phyloP scores from a whole-genome alignment of 1,284 basidiomycete species.

The Laetiporus sulphureus region DNA sequence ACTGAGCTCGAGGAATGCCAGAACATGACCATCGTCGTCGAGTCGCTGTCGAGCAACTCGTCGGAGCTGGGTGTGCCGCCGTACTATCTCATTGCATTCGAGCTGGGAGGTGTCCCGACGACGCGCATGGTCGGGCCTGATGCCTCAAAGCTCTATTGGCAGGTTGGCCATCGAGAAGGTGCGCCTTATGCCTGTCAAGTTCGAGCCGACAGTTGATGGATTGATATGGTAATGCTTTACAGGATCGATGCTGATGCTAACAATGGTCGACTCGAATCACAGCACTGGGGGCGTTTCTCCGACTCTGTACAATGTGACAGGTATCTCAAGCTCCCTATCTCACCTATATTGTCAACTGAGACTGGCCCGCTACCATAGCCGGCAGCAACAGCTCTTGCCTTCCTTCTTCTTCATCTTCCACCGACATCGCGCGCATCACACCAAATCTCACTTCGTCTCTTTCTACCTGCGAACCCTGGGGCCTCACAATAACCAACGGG shows the following conservation, averaged over 20 bases:
- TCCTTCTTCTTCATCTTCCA: conserved; percentile 17
- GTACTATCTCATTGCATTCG: conserved; percentile 45
- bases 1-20: conserved; percentile 17
- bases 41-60: conserved; percentile 10
- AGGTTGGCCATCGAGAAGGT: conserved; percentile 38
- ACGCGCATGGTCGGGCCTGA: conserved; percentile 34
- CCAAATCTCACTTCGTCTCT: conserved; percentile 37
- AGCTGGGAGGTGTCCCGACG: conserved; percentile 33
- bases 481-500: conserved; percentile 38
- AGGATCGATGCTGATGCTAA: conserved; percentile 37
- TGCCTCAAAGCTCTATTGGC: conserved; percentile 34
- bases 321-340: conserved; percentile 18
- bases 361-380: conserved; percentile 19
- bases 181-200: conserved; percentile 13
- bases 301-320: conserved; percentile 28
- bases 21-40: conserved; percentile 11
- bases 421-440: conserved; percentile 28
- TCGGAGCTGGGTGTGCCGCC: conserved; percentile 30
- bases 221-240: not conserved
- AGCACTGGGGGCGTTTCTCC: conserved; percentile 35
- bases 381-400: conserved; percentile 33
- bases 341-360: conserved; percentile 1
- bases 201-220: too few relatives aligned
- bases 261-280: conserved; percentile 38
- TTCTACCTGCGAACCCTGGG: conserved; percentile 41